Percentiles rank a stretch among this genome's conserved stretches.
Evolutionary conservation across 257 asterid species (phyloP).

Genomic region (Penstemon barbatus): DNA sequence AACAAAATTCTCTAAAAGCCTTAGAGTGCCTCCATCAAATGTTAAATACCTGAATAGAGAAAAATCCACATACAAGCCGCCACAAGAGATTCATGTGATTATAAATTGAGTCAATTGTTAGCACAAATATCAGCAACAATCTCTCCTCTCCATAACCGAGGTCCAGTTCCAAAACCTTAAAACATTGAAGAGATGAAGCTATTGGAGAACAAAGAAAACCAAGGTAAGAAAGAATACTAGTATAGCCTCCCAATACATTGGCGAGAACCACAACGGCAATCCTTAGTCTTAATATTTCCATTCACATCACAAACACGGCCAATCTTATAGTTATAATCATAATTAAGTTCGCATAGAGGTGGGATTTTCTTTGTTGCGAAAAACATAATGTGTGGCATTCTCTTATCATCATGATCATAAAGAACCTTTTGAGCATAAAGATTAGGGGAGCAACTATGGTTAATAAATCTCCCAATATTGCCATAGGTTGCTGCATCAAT

Average conservation of each 20-base stretch:
- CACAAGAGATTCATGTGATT: too few relatives aligned
- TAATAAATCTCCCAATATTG: constrained; percentile 77
- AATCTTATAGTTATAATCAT: constrained; percentile 57
- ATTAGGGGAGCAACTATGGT: constrained; percentile 85
- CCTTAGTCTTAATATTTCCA: constrained; percentile 66
- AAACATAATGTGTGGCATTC: constrained; percentile 78
- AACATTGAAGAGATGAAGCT: too few relatives aligned
- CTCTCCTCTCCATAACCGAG: not conserved
- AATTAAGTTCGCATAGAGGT: constrained; percentile 57
- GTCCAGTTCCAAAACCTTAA: not conserved
- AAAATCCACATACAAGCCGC: too few relatives aligned
- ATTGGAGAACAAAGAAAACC: not conserved
- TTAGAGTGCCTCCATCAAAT: too few relatives aligned
- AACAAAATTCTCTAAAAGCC: too few relatives aligned
- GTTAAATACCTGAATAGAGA: too few relatives aligned
- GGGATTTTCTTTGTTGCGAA: constrained; percentile 56
- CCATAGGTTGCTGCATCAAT: constrained; percentile 68
- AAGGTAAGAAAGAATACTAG: constrained; percentile 6
- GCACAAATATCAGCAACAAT: too few relatives aligned
- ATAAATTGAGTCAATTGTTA: too few relatives aligned
- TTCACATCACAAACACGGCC: constrained; percentile 50
- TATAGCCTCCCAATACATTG: constrained; percentile 41
- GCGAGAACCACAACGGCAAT: constrained; percentile 45
- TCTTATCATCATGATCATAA: constrained; percentile 64
- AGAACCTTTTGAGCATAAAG: constrained; percentile 65